Evolutionary conservation across 495 filamentous ascomycete species (phyloP).

Genomic region (Neurospora pannonica): DNA sequence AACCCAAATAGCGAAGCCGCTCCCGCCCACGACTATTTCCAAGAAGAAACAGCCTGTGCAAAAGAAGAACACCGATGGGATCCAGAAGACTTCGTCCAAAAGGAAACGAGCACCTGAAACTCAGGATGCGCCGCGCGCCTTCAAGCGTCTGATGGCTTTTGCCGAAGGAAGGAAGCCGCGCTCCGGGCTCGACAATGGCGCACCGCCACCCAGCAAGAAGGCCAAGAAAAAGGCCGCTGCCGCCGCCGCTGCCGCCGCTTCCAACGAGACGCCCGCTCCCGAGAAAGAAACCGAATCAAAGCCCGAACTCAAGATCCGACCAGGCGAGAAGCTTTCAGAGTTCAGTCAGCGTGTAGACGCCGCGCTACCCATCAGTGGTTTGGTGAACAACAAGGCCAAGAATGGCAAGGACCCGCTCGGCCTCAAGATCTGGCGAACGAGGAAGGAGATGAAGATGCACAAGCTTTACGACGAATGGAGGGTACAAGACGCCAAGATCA

Average conservation of each 20-base stretch:
- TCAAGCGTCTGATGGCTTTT: conserved; percentile 70
- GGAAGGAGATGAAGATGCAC: conserved; percentile 75
- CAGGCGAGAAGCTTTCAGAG: conserved; percentile 72
- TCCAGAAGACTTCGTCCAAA: conserved; percentile 20
- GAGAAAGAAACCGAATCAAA: conserved; percentile 2
- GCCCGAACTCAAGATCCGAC: conserved; percentile 52
- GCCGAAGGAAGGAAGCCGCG: conserved; percentile 46
- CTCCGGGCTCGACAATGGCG: conserved; percentile 61
- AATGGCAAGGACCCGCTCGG: conserved; percentile 43
- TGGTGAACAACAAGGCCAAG: conserved; percentile 44
- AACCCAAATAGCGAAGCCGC: conserved; percentile 54
- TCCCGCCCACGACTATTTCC: conserved; percentile 46
- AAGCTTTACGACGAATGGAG: conserved; percentile 76
- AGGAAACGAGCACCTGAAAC: conserved; percentile 35
- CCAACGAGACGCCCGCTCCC: conserved; percentile 2
- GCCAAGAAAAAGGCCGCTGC: conserved; percentile 37
- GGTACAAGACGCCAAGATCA: conserved; percentile 47
- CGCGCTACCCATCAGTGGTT: conserved; percentile 61
- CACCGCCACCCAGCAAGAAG: conserved; percentile 30
- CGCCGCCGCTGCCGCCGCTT: background rate
- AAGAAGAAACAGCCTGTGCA: conserved; percentile 19
- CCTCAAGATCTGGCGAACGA: conserved; percentile 51
- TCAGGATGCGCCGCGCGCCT: conserved; percentile 81
- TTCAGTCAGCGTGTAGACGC: conserved; percentile 82
- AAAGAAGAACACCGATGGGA: conserved; percentile 17